These are phyloP conservation scores for Pseudozyma hubeiensis DNA, from an alignment of 1,284 basidiomycete genomes.

Conservation along the genomic window DNA sequence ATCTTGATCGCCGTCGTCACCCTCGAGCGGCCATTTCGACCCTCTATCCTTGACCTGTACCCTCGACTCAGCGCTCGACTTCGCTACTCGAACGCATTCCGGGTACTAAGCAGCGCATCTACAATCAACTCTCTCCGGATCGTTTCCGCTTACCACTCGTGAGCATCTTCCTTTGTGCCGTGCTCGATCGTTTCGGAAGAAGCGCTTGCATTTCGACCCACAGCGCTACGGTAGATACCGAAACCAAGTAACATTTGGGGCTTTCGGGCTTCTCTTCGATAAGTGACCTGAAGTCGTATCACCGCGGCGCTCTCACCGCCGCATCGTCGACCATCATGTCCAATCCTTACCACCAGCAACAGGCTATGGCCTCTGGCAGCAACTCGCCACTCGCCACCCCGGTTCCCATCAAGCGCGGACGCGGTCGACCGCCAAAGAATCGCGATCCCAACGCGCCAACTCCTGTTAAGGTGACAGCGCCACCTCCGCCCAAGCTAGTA, in stretches of 20 bases:
- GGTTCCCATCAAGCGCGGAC: slow-evolving; percentile 40
- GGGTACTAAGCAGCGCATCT: too few species aligned
- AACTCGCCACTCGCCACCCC: slow-evolving; percentile 41
- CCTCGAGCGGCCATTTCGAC: neutral
- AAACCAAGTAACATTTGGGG: too few species aligned
- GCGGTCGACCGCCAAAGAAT: slow-evolving; percentile 51
- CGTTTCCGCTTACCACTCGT: too few species aligned
- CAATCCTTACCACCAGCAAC: slow-evolving; percentile 46
- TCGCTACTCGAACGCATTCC: neutral
- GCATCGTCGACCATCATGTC: slow-evolving; percentile 21
- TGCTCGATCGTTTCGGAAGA: too few species aligned
- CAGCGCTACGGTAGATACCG: too few species aligned
- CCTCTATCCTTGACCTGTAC: neutral
- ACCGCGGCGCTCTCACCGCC: too few species aligned
- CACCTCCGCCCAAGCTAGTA: slow-evolving; percentile 31
- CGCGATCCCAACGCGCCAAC: slow-evolving; percentile 38
- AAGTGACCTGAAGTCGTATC: too few species aligned
- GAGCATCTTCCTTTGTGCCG: too few species aligned
- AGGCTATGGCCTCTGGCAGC: slow-evolving; percentile 47
- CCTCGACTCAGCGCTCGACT: neutral
- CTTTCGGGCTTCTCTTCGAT: too few species aligned
- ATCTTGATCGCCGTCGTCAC: neutral
- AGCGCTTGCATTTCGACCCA: too few species aligned
- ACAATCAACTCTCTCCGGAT: too few species aligned
- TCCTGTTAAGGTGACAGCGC: slow-evolving; percentile 13